A percentile compares a stretch with the other conserved stretches of the same genome.
Conservation (phyloP, 2,329 filamentous ascomycete genomes). For the Claviceps monticola region DNA sequence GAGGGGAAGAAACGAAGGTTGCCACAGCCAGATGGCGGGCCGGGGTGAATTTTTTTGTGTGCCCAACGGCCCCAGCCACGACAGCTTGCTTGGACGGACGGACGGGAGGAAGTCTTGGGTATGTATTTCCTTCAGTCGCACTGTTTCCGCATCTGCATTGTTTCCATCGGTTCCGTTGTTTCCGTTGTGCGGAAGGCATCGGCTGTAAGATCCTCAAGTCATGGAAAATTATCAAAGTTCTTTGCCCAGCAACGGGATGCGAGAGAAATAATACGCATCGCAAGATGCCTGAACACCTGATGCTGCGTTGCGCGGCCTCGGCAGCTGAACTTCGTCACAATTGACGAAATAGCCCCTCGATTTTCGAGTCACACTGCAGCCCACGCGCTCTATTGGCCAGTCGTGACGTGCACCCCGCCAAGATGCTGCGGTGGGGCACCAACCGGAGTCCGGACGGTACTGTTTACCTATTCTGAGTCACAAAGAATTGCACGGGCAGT, state of each 20-base stretch:
- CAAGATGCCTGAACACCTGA: too few relatives aligned
- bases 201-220: too few relatives aligned
- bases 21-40: background rate
- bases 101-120: background rate
- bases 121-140: too few relatives aligned
- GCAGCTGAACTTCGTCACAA: too few relatives aligned
- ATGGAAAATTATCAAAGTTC: too few relatives aligned
- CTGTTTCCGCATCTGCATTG: too few relatives aligned
- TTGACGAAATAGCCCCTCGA: background rate
- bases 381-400: background rate
- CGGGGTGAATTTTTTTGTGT: background rate
- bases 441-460: background rate
- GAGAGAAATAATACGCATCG: too few relatives aligned
- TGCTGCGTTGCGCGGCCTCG: too few relatives aligned
- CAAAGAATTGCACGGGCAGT: background rate
- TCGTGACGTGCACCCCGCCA: constrained; percentile 1
- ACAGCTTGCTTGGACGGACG: background rate
- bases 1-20: background rate
- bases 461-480: constrained; percentile 5
- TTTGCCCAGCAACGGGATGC: too few relatives aligned
- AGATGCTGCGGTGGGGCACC: constrained; percentile 4
- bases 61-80: background rate
- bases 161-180: too few relatives aligned
- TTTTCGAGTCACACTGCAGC: background rate
- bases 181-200: too few relatives aligned